Evolutionary conservation across 148 eudicot genomes (phyloP).

Genomic region (Cornus controversa): DNA sequence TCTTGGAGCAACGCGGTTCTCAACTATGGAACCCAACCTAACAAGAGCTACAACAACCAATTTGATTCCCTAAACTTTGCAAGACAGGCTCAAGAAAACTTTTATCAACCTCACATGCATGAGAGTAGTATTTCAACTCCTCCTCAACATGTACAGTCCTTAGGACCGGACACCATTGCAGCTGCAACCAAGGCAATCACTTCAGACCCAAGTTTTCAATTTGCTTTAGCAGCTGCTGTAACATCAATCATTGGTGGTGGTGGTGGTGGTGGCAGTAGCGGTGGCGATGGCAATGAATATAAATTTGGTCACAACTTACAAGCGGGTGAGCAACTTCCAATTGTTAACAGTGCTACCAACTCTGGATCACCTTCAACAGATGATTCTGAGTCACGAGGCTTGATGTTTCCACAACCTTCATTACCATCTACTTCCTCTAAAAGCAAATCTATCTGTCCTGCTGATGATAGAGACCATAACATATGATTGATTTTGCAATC

Average conservation of each 20-base stretch:
- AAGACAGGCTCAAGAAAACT: constrained; percentile 34
- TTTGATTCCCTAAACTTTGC: constrained; percentile 36
- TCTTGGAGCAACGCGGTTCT: constrained; percentile 37
- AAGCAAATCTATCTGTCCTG: constrained; percentile 47
- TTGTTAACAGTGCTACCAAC: constrained; percentile 8
- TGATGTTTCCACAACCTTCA: constrained; percentile 26
- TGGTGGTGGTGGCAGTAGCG: not conserved
- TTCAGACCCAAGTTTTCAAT: constrained; percentile 78
- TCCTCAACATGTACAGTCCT: constrained; percentile 17
- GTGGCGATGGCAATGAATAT: constrained; percentile 1
- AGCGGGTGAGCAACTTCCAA: constrained; percentile 37
- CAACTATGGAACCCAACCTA: constrained; percentile 30
- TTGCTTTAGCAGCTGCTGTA: constrained; percentile 65
- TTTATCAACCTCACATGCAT: constrained; percentile 48
- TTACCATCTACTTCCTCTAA: constrained; percentile 35
- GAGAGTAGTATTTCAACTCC: constrained; percentile 19
- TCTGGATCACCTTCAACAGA: constrained; percentile 28
- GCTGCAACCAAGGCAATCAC: constrained; percentile 89
- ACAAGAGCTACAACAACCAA: constrained; percentile 29
- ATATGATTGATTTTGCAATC: constrained; percentile 5
- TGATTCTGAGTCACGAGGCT: constrained; percentile 29
- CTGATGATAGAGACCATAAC: constrained; percentile 31
- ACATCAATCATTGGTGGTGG: constrained; percentile 56
- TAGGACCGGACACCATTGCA: constrained; percentile 50
- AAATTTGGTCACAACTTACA: constrained; percentile 27